These are phyloP conservation scores for Aspergillus cavernicola DNA, from an alignment of 495 filamentous ascomycete species.

Conservation along the genomic window DNA sequence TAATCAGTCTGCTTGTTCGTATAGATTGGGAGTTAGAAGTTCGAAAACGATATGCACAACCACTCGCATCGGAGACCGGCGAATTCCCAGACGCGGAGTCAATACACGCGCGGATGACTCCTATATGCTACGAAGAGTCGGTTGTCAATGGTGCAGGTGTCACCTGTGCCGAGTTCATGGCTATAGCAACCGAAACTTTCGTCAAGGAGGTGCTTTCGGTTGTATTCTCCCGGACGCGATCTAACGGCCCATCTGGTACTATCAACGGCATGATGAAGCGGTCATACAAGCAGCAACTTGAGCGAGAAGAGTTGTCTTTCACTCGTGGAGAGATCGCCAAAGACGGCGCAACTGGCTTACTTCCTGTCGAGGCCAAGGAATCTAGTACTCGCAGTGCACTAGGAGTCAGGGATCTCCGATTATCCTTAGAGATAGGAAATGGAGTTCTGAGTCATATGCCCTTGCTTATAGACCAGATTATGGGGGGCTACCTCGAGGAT, in stretches of 20 bases:
- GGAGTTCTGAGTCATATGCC: conserved; percentile 74
- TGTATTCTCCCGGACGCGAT: conserved; percentile 72
- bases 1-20: conserved; percentile 16
- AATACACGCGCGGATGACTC: conserved; percentile 81
- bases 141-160: conserved; percentile 67
- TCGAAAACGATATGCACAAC: conserved; percentile 83
- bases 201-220: conserved; percentile 83
- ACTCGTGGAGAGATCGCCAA: conserved; percentile 67
- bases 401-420: conserved; percentile 71
- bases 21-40: conserved; percentile 89
- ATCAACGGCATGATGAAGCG: conserved; percentile 73
- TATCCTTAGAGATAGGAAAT: conserved; percentile 71
- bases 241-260: conserved; percentile 70
- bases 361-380: conserved; percentile 72
- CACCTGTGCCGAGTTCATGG: conserved; percentile 80
- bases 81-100: conserved; percentile 84
- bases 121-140: conserved; percentile 91
- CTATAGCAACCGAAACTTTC: conserved; percentile 84
- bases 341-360: conserved; percentile 56
- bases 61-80: conserved; percentile 81
- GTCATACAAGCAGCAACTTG: conserved; percentile 68
- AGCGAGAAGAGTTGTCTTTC: conserved; percentile 65
- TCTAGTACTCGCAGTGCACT: conserved; percentile 62
- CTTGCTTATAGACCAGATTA: conserved; percentile 64
- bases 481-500: conserved; percentile 69